Percentiles rank a stretch among this genome's conserved stretches.
Evolutionary conservation across 2,329 filamentous ascomycete genomes (phyloP).

Genomic region (Neocucurbitaria cava): DNA sequence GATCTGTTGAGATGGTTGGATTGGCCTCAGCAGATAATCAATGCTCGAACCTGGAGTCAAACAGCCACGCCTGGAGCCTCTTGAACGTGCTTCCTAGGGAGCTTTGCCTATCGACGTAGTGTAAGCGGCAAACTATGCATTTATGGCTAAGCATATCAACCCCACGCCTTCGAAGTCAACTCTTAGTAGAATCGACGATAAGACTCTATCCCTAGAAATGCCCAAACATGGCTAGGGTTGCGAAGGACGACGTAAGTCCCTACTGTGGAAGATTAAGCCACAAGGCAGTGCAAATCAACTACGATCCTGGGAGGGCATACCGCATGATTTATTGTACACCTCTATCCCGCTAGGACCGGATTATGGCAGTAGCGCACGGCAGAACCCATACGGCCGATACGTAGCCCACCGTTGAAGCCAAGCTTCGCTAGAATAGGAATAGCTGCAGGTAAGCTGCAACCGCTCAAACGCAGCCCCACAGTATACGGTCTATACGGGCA

Average conservation of each 20-base stretch:
- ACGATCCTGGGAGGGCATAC: not conserved
- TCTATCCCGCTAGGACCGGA: not conserved
- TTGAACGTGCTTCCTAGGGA: not conserved
- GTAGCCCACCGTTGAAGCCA: no score
- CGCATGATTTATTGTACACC: not conserved
- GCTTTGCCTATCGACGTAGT: not conserved
- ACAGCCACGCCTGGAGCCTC: not conserved
- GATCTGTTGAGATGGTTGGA: constrained; percentile 38
- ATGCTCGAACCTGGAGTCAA: constrained; percentile 6
- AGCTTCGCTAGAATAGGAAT: not conserved
- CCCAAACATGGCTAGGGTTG: not conserved
- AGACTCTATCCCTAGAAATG: not conserved
- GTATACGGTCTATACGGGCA: not conserved
- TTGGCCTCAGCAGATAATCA: constrained; percentile 33
- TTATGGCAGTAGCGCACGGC: not conserved
- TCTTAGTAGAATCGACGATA: no score
- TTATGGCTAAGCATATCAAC: not conserved
- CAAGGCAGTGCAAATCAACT: not conserved
- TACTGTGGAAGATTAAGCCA: not conserved
- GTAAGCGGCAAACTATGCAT: not conserved
- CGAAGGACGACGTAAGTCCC: not conserved
- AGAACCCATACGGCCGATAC: not conserved
- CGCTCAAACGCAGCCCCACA: not conserved
- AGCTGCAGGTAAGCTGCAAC: not conserved
- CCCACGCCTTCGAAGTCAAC: not conserved